Evolutionary conservation across 805 yeast species (phyloP), one percentile per base, ranked within the genome.

Genomic region (Starmerella geochares): DNA sequence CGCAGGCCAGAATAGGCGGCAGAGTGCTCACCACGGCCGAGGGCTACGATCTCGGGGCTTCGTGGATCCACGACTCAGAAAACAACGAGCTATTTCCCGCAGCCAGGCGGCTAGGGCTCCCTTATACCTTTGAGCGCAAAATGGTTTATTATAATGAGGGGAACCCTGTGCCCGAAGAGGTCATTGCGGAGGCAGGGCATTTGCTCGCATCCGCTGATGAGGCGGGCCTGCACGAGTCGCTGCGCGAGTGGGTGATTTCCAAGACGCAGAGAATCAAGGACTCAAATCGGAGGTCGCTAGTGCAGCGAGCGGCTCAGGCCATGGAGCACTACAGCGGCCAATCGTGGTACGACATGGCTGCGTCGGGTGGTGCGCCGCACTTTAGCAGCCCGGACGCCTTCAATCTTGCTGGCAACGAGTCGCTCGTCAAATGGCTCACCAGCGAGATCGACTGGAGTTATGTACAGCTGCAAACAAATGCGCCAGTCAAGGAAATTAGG

Each of bases 21-120:
- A 65, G 94, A 50, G 63, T 80, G 4, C 57, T 66, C 13, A 79
- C 83, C 0, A 71, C 70, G 62, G 20, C 17, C 7, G 44, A 45
- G n/a, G 55, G 61, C 4, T 80, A 81, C 58, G 94, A 86, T 62
- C 56, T 85, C 19, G 96, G 96, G 0, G 95, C 94, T 0, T 76
- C 87, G 4, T 86, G 96, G 96, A 83, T 83, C 58, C 96, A 86
- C 61, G 95, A 86, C 57, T 77, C 86, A 0, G 65, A 85, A 38
- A 70, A 75, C 32, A 86, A 86, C 61, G 72, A 73, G 2, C 67
- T 83, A 14, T 80, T 33, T 23, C 47, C 51, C 8, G 47, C 41
- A 3, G 51, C 39, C 8, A 27, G 33, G 13, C 7, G 33, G 17
- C 35, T 49, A n/a, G 20, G 23, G 9, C 20, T 49, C 19, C 39